Evolutionary conservation across 352 stramenopile species (phyloP).

Genomic region (Globisporangium perplexum): DNA sequence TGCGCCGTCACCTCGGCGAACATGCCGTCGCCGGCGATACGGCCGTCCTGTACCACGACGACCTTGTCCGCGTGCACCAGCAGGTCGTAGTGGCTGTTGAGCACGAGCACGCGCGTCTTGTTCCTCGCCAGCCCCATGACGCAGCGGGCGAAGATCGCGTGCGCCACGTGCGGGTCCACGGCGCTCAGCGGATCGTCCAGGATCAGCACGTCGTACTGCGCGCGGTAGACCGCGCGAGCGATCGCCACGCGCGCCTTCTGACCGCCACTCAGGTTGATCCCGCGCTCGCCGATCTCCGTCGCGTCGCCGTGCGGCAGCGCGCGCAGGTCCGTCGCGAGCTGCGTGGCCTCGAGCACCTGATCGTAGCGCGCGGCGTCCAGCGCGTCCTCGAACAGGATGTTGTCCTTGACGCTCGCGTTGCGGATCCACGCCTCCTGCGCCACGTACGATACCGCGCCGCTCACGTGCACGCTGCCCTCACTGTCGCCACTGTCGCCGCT

Average conservation of each 20-base stretch:
- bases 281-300: conserved; percentile 56
- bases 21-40: too few relatives aligned
- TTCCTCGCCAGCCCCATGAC: too few relatives aligned
- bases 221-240: conserved; percentile 88
- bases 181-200: conserved; percentile 94
- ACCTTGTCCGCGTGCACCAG: too few relatives aligned
- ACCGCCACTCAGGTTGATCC: conserved; percentile 53
- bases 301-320: conserved; percentile 45
- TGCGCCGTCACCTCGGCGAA: too few relatives aligned
- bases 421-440: conserved; percentile 91
- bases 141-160: conserved; percentile 87
- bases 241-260: conserved; percentile 80
- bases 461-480: conserved; percentile 16
- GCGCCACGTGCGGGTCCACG: conserved; percentile 93
- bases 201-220: conserved; percentile 85
- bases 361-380: conserved; percentile 33
- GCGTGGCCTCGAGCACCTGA: conserved; percentile 24
- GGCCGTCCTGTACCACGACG: too few relatives aligned
- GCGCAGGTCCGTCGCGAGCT: conserved; percentile 35
- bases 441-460: conserved; percentile 61
- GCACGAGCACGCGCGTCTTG: too few relatives aligned
- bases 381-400: conserved; percentile 81
- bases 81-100: too few relatives aligned
- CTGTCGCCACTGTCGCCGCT: conserved; percentile 15
- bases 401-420: conserved; percentile 85